Percentiles rank a stretch among this genome's conserved stretches.
These are phyloP conservation scores for Pseudogymnoascus destructans DNA, from an alignment of 2,329 filamentous ascomycete genomes.

Conservation along the genomic window DNA sequence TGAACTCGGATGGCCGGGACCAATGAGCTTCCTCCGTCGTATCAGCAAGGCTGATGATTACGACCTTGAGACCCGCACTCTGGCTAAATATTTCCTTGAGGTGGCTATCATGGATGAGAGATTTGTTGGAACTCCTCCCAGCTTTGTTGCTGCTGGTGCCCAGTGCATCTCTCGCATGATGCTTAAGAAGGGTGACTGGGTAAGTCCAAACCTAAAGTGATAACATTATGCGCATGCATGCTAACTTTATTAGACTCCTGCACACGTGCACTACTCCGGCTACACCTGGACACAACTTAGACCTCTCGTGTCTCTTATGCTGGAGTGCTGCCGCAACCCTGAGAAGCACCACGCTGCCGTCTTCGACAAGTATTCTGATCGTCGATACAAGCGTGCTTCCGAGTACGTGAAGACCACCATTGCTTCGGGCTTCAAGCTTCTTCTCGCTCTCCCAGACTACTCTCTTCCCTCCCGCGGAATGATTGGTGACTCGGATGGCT, in stretches of 20 bases:
- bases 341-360: slow-evolving; percentile 73
- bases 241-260: slow-evolving; percentile 48
- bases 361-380: slow-evolving; percentile 83
- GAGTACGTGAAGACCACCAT: slow-evolving; percentile 67
- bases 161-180: slow-evolving; percentile 85
- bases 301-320: slow-evolving; percentile 61
- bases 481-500: slow-evolving; percentile 16
- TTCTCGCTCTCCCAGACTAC: slow-evolving; percentile 15
- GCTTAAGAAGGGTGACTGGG: slow-evolving; percentile 86
- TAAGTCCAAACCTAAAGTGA: slow-evolving; percentile 35
- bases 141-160: slow-evolving; percentile 79
- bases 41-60: slow-evolving; percentile 99
- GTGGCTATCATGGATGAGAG: slow-evolving; percentile 96
- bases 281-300: slow-evolving; percentile 81
- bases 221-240: not conserved
- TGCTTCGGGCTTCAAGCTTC: slow-evolving; percentile 41
- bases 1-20: slow-evolving; percentile 94
- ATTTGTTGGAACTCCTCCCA: slow-evolving; percentile 82
- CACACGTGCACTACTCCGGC: slow-evolving; percentile 84
- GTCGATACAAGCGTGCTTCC: slow-evolving; percentile 75
- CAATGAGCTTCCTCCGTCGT: slow-evolving; percentile 92
- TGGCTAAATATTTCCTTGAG: slow-evolving; percentile 97
- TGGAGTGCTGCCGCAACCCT: slow-evolving; percentile 78
- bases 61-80: slow-evolving; percentile 82
- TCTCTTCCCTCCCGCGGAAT: slow-evolving; percentile 20